phyloP scores from a whole-genome alignment of 495 filamentous ascomycete genomes.

The Pyrenopolyporus hunteri region DNA sequence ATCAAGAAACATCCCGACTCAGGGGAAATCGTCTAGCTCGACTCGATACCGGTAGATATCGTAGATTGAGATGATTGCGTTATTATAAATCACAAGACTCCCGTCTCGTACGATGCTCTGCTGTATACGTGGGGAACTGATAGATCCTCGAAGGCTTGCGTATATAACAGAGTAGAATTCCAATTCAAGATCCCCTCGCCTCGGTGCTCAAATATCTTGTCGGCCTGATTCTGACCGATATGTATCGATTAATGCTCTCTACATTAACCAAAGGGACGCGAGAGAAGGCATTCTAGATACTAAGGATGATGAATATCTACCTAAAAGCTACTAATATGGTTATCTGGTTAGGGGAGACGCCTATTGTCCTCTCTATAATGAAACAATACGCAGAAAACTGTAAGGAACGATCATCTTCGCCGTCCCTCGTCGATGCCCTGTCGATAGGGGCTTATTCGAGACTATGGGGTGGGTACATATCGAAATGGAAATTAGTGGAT shows the following conservation, averaged over 20 bases:
- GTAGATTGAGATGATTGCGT: neutral
- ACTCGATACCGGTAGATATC: neutral
- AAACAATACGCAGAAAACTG: neutral
- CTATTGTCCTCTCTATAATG: neutral
- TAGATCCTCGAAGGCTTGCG: neutral
- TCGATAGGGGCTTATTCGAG: too few species aligned
- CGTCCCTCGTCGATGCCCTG: too few species aligned
- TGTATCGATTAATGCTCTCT: neutral
- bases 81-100: neutral
- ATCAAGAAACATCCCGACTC: too few species aligned
- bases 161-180: neutral
- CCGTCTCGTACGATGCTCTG: neutral
- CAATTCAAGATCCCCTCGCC: neutral
- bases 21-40: neutral
- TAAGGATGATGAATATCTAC: neutral
- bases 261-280: neutral
- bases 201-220: neutral
- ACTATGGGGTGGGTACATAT: too few species aligned
- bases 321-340: neutral
- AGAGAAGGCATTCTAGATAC: neutral
- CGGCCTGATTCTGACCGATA: neutral
- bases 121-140: neutral
- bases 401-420: neutral
- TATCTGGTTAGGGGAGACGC: neutral
- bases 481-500: too few species aligned